Evolutionary conservation across 805 yeast genomes (phyloP).

Genomic region (Candida wancherniae): DNA sequence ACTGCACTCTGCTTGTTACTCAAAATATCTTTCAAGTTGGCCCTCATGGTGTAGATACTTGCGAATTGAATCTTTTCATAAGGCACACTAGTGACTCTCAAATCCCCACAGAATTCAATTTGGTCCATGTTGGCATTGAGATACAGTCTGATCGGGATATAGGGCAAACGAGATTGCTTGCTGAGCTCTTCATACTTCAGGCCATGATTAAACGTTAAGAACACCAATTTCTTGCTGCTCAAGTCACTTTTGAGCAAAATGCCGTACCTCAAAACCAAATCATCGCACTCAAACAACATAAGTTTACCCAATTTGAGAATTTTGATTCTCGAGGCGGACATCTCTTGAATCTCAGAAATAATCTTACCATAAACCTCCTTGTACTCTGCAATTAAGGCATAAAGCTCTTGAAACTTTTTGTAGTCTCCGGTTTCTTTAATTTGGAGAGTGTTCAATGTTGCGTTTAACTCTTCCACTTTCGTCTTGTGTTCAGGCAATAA

Average conservation of each 20-base stretch:
- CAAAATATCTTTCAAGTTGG: slow-evolving; percentile 30
- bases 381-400: slow-evolving; percentile 43
- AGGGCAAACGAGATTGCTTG: slow-evolving; percentile 28
- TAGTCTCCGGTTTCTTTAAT: slow-evolving; percentile 33
- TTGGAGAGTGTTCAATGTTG: slow-evolving; percentile 37
- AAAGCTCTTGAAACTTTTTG: slow-evolving; percentile 42
- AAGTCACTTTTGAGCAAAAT: slow-evolving; percentile 45
- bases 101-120: slow-evolving; percentile 30
- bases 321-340: slow-evolving; percentile 44
- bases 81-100: slow-evolving; percentile 38
- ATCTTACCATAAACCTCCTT: slow-evolving; percentile 42
- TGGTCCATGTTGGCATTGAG: slow-evolving; percentile 31
- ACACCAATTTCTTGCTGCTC: slow-evolving; percentile 27
- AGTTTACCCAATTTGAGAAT: slow-evolving; percentile 51
- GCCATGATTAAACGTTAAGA: slow-evolving; percentile 46
- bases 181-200: slow-evolving; percentile 22
- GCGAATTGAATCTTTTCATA: slow-evolving; percentile 41
- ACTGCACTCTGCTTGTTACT: slow-evolving; percentile 34
- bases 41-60: slow-evolving; percentile 31
- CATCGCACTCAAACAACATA: slow-evolving; percentile 50
- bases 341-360: slow-evolving; percentile 42
- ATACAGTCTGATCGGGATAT: slow-evolving; percentile 31
- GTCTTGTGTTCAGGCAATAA: slow-evolving; percentile 81
- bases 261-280: slow-evolving; percentile 44
- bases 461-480: slow-evolving; percentile 51